Conservation (phyloP, 495 filamentous ascomycete genomes). For the Evernia prunastri region DNA sequence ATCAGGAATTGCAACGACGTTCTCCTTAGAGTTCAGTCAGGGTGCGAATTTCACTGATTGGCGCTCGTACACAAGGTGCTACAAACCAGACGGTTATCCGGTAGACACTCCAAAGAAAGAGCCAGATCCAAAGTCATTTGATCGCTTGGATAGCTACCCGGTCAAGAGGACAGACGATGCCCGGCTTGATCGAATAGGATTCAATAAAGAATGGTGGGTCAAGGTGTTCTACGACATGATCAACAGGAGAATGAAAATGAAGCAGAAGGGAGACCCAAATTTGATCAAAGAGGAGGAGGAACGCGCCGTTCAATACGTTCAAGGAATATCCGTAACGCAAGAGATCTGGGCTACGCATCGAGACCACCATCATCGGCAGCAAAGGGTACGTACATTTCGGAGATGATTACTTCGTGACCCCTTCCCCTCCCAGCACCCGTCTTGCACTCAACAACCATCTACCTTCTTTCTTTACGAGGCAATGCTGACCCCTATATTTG, state of each 20-base stretch:
- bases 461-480: too few relatives aligned
- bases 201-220: slow-evolving; percentile 48
- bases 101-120: background rate
- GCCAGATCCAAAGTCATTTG: background rate
- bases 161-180: background rate
- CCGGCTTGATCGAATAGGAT: slow-evolving; percentile 30
- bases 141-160: background rate
- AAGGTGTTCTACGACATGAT: slow-evolving; percentile 40
- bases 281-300: slow-evolving; percentile 35
- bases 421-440: too few relatives aligned
- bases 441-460: too few relatives aligned
- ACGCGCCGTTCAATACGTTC: slow-evolving; percentile 36
- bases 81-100: slow-evolving; percentile 1
- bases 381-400: too few relatives aligned
- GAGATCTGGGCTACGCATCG: slow-evolving; percentile 38
- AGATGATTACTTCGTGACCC: too few relatives aligned
- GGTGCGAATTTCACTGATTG: slow-evolving; percentile 14
- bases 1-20: slow-evolving; percentile 6
- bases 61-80: slow-evolving; percentile 11
- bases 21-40: slow-evolving; percentile 9
- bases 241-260: slow-evolving; percentile 36
- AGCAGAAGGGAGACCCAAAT: slow-evolving; percentile 35
- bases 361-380: background rate
- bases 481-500: too few relatives aligned
- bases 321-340: slow-evolving; percentile 44